phyloP scores from a whole-genome alignment of 2,329 filamentous ascomycete species.

The Cordyceps farinosa region DNA sequence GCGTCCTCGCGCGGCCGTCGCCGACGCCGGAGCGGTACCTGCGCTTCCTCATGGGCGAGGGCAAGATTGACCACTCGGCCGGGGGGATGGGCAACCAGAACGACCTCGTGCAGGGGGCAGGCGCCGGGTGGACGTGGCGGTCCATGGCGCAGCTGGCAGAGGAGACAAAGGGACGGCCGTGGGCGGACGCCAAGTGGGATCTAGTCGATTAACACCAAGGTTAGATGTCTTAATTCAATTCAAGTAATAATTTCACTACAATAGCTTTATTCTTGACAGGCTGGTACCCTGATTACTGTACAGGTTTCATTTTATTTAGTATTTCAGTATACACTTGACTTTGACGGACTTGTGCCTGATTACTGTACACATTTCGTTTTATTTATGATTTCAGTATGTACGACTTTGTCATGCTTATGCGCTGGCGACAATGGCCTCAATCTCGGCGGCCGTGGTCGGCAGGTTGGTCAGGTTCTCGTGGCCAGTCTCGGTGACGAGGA shows the following conservation, averaged over 20 bases:
- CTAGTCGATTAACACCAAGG: too few relatives aligned
- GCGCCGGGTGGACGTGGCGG: too few relatives aligned
- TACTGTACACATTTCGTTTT: neutral
- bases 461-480: slow-evolving; percentile 71
- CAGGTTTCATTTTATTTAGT: too few relatives aligned
- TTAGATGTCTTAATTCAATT: too few relatives aligned
- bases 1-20: neutral
- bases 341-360: too few relatives aligned
- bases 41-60: neutral
- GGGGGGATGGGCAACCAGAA: neutral
- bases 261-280: too few relatives aligned
- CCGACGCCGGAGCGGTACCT: neutral
- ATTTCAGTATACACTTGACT: too few relatives aligned
- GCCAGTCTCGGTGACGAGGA: slow-evolving; percentile 66
- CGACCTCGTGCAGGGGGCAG: neutral
- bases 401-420: neutral
- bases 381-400: neutral
- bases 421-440: slow-evolving; percentile 44
- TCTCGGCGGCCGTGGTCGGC: slow-evolving; percentile 61
- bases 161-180: too few relatives aligned
- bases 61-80: neutral
- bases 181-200: too few relatives aligned
- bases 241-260: too few relatives aligned
- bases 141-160: too few relatives aligned
- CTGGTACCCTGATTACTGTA: too few relatives aligned